Base-by-base conservation (phyloP, 176 grass and related monocot species). In the Alopecurus myosuroides region DNA sequence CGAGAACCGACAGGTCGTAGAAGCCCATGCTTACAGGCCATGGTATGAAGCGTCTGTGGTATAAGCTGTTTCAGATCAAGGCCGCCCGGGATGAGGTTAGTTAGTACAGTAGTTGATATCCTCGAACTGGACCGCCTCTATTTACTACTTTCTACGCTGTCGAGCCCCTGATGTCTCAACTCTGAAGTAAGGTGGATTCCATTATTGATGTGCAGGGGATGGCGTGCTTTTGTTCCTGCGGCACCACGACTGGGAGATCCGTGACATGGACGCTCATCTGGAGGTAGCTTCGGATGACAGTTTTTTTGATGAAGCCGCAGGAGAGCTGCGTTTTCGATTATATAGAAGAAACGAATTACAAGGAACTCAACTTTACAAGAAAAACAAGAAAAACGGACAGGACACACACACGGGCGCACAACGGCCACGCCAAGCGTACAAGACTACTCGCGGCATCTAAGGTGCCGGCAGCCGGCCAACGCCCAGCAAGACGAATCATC, bases 21-120 rank as follows among this genome's bases (percentile, higher is more conserved):
- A 98, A 76, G 76, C 96, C 96, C 17, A 89, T 98, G 71, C 66
- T 78, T 23, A 93, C 93, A 91, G 96, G 96, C 91, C 93, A 36
- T 95, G 95, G 95, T 95, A 98, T 31, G 91, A 98, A 53, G 60
- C 91, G 56, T 95, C 96, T 85, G 75, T 98, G n/a, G n/a, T n/a
- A n/a, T n/a, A n/a, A n/a, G 42, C 75, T 85, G 36, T 90, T 98
- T 64, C 89, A 90, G 36, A 76, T 98, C 49, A 83, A 95, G 85
- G 93, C 96, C 1, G 76, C 87, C 57, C 85, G 81, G 34, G 85
- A 40, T 76, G 96, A 94, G 93, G 93, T 95, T 81, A 55, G 37
- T 73, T 49, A 5, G 1, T 49, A 49, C n/a, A n/a, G 0, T 49
- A 18, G 46, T 49, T 46, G 45, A 15, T n/a, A 45, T 65, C 34